Percentiles rank a stretch among this genome's conserved stretches.
Conservation (phyloP, 1,284 basidiomycete genomes). For the Ceratobasidium theobromae region DNA sequence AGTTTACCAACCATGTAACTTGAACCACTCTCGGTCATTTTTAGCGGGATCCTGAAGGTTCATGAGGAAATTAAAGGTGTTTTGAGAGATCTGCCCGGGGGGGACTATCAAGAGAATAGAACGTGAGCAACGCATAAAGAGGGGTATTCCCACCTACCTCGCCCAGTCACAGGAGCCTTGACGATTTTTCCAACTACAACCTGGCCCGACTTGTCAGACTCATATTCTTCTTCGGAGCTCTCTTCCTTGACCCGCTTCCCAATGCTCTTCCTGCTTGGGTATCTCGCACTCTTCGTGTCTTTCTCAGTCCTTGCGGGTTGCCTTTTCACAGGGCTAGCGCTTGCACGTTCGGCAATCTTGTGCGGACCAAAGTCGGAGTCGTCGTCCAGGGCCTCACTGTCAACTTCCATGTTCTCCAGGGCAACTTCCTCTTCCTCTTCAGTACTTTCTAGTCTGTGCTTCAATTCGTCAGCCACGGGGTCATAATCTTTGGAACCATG, state of each 20-base stretch:
- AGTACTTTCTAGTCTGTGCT: conserved; percentile 27
- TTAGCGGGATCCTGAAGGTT: conserved; percentile 71
- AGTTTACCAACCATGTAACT: conserved; percentile 59
- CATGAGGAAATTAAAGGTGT: conserved; percentile 76
- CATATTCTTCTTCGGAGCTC: conserved; percentile 48
- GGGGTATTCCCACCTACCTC: conserved; percentile 53
- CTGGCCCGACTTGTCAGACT: conserved; percentile 62
- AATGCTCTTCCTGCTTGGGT: neutral
- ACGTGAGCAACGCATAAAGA: neutral
- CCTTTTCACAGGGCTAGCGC: conserved; percentile 29
- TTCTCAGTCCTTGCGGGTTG: neutral
- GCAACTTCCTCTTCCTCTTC: conserved; percentile 42
- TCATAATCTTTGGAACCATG: conserved; percentile 9
- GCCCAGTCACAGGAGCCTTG: conserved; percentile 76
- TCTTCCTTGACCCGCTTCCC: conserved; percentile 40
- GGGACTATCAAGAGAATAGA: conserved; percentile 56
- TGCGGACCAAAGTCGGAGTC: conserved; percentile 31
- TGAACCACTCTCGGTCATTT: conserved; percentile 90
- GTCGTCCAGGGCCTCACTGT: conserved; percentile 19
- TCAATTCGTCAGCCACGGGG: conserved; percentile 8
- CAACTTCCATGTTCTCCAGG: conserved; percentile 30
- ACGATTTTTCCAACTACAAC: conserved; percentile 68
- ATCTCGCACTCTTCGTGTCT: conserved; percentile 1
- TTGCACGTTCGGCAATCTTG: conserved; percentile 20
- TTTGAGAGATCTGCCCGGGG: conserved; percentile 80